phyloP scores from a whole-genome alignment of 148 eudicot species.

The Rhododendron griersonianum region DNA sequence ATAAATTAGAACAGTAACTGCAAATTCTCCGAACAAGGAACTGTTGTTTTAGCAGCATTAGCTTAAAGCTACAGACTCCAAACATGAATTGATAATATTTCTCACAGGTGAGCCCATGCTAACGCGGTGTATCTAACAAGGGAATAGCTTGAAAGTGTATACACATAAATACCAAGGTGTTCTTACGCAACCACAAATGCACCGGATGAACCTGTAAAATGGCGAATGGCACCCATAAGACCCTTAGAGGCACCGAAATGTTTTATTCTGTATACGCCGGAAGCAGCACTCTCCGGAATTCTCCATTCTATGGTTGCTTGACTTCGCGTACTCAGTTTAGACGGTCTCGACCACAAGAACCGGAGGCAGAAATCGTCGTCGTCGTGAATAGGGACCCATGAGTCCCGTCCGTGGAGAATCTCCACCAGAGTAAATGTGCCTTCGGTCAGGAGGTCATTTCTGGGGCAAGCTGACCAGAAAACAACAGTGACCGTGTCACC shows the following conservation, averaged over 20 bases:
- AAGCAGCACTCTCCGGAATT: constrained; percentile 49
- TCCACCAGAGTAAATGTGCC: constrained; percentile 86
- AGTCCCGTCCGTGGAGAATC: constrained; percentile 47
- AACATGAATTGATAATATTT: background rate
- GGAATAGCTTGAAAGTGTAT: background rate
- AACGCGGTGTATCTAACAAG: background rate
- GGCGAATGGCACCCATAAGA: constrained; percentile 54
- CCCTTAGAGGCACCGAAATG: constrained; percentile 88
- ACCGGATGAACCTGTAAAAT: constrained; percentile 75
- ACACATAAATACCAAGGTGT: background rate
- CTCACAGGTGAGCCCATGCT: background rate
- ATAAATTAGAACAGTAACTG: background rate
- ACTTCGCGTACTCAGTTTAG: constrained; percentile 62
- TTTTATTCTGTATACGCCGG: constrained; percentile 73
- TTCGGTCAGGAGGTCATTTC: constrained; percentile 93
- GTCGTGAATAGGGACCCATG: constrained; percentile 77
- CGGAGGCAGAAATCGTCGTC: constrained; percentile 89
- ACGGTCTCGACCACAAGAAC: constrained; percentile 75
- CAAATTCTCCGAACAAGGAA: background rate
- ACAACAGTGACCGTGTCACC: constrained; percentile 56
- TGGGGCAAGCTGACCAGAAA: constrained; percentile 89
- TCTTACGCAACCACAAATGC: constrained; percentile 68
- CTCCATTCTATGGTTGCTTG: constrained; percentile 80
- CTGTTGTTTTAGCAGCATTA: background rate
- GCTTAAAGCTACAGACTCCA: background rate